Base-by-base conservation (phyloP, 2,329 filamentous ascomycete genomes). In the Helicocarpus griseus region DNA sequence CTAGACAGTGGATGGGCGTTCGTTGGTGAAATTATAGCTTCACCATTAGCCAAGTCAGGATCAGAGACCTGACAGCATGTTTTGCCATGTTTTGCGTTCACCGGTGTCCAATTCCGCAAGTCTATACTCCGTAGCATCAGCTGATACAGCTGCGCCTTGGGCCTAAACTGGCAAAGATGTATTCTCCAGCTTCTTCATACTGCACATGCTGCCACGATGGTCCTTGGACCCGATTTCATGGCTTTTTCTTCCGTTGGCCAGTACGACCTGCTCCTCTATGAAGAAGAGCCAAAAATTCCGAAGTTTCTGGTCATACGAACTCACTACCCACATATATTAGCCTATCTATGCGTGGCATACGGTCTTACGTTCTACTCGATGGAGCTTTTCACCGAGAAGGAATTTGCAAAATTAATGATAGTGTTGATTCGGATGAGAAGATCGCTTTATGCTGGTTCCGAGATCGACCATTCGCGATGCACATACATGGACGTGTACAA, bases 281-380 rank as follows among this genome's bases (percentile, higher is more conserved):
- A 69, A 64, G 52, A 71, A 68, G n/a, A 73, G 61, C 5, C 66
- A 64, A 0, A 11, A 26, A 52, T 71, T 68, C 7, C 69, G 66
- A 13, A 56, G 56, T 50, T 70, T 70, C n/a, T 66, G 56, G 58
- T 74, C 71, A 51, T 73, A 69, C 1, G 65, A 66, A 38, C 65
- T 67, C 3, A 53, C 50, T 52, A n/a, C n/a, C n/a, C n/a, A n/a
- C n/a, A n/a, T n/a, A n/a, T n/a, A n/a, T n/a, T n/a, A n/a, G n/a
- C n/a, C n/a, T n/a, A n/a, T n/a, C n/a, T n/a, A n/a, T n/a, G n/a
- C n/a, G n/a, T n/a, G n/a, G n/a, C n/a, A n/a, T n/a, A n/a, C n/a
- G n/a, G n/a, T n/a, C n/a, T n/a, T n/a, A n/a, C n/a, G n/a, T n/a
- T n/a, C n/a, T n/a, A n/a, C n/a, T n/a, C n/a, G n/a, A n/a, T n/a